Base-by-base conservation (phyloP, 192 early-diverging fungal species). In the Spinellus fusiger region DNA sequence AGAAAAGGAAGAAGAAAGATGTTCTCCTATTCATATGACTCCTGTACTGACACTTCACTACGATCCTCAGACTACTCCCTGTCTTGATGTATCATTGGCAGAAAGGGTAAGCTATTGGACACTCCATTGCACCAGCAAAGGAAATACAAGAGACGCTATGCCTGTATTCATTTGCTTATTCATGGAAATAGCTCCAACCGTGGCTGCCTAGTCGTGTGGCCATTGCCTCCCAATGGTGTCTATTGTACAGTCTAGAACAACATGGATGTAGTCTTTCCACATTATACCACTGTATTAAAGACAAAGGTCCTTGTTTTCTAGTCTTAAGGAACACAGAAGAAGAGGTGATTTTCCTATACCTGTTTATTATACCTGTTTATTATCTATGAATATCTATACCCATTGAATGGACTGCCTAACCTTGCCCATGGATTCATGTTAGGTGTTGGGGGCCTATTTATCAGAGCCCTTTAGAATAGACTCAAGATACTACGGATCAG, bases 221-320 rank as follows among this genome's bases (percentile, higher is more conserved):
- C 18, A 75, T 93, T 61, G 70, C 89, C 4, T 74, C 84, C 37
- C 82, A 75, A 53, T 94, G 91, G 90, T 81, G 78, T 20, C 78
- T 98, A 26, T 65, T 94, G 6, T 98, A 96, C 73, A 90, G 88
- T 54, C 81, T 95, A 52, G 93, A 94, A 55, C 87, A 93, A 64
- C 92, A 98, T 70, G 96, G 96, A 0, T 91, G 89, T 50, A 89
- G 86, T 65, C 75, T 98, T 56, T 75, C 83, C 29, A 95, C 96
- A 5, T 75, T 98, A 57, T 91, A 88, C 61, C 48, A 75, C 46
- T 71, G 70, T 2, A 79, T 79, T 50, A 28, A 81, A 29, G 69
- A 69, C 57, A 82, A 85, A 64, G 86, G 85, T 6, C 84, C 89
- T 1, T 71, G 78, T 56, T 37, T 92, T 16, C 49, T 92, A 54